Evolutionary conservation across 805 yeast genomes (phyloP), one percentile per base, ranked within the genome.

Genomic region (Saccharomycopsis guyanensis): DNA sequence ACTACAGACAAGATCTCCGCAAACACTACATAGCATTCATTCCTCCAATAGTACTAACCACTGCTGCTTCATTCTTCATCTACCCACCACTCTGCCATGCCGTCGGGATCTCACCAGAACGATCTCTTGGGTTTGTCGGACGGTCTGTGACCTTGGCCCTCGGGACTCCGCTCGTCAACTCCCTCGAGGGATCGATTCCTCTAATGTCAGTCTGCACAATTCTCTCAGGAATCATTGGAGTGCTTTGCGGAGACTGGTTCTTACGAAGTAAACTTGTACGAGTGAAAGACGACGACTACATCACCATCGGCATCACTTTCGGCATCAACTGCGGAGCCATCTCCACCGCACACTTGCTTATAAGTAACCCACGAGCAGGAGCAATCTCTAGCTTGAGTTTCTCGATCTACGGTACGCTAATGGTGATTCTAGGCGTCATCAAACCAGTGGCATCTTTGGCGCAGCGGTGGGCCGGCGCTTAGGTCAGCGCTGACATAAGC

Each of bases 321-420:
- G 95, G 94, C 3, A 72, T 82, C 42, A 82, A 81, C 57, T 82
- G 89, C 57, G 86, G 89, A 7, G 94, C 95, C 1, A 82, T 85
- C 42, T 86, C 88, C 3, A 82, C 94, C 2, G 89, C 91, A 0
- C 82, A 82, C 60, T 63, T 85, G 40, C 62, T 85, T 31, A 74
- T 75, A 23, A 71, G 72, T 27, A 88, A 84, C 56, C 84, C 93
- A 12, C 67, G 91, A 54, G 91, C 93, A 13, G 89, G 88, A 1
- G 86, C 88, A 2, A 76, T 85, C 71, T 77, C 86, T 51, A 73
- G 82, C 4, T 68, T 85, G 56, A 72, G 84, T 51, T 85, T 85
- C 62, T 78, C 81, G 18, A 58, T 82, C 18, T 85, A 76, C 58
- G 94, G 94, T 4, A 78, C 88, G 0, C 59, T 78, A 13, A 78